phyloP scores from a whole-genome alignment of 2,329 filamentous ascomycete species.

The Tricladium varicosporioides region DNA sequence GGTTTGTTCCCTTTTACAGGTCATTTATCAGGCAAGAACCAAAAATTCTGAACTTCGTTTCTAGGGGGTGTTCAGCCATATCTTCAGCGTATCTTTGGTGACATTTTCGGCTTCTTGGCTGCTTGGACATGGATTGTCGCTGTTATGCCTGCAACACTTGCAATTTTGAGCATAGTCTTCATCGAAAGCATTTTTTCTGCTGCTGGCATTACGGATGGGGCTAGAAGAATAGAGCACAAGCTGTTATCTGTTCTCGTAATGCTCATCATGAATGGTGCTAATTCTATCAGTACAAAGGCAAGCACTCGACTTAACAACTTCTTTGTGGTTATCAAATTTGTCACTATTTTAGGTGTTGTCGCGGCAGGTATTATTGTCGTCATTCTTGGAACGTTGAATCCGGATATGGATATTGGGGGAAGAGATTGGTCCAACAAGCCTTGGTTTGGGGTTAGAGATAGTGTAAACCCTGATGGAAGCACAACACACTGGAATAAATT shows the following conservation, averaged over 20 bases:
- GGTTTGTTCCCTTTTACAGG: conserved; percentile 34
- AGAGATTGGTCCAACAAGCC: conserved; percentile 50
- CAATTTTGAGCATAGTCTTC: conserved; percentile 63
- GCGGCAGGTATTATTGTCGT: conserved; percentile 48
- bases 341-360: conserved; percentile 47
- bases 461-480: conserved; percentile 47
- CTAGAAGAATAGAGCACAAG: conserved; percentile 45
- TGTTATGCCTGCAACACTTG: conserved; percentile 62
- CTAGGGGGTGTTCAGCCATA: conserved; percentile 61
- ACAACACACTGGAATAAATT: conserved; percentile 48
- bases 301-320: conserved; percentile 55
- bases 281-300: conserved; percentile 54
- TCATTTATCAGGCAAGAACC: neutral
- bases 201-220: conserved; percentile 44
- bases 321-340: conserved; percentile 54
- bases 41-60: neutral
- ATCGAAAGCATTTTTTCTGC: conserved; percentile 58
- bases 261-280: conserved; percentile 46
- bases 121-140: conserved; percentile 66
- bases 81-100: conserved; percentile 58
- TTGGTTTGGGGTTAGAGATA: conserved; percentile 55
- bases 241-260: conserved; percentile 49
- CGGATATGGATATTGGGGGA: conserved; percentile 40
- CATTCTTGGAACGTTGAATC: conserved; percentile 39
- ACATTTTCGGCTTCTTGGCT: conserved; percentile 59